Evolutionary conservation across 352 stramenopile species (phyloP), one percentile per base, ranked within the genome.

Genomic region (Saprolegnia parasitica): DNA sequence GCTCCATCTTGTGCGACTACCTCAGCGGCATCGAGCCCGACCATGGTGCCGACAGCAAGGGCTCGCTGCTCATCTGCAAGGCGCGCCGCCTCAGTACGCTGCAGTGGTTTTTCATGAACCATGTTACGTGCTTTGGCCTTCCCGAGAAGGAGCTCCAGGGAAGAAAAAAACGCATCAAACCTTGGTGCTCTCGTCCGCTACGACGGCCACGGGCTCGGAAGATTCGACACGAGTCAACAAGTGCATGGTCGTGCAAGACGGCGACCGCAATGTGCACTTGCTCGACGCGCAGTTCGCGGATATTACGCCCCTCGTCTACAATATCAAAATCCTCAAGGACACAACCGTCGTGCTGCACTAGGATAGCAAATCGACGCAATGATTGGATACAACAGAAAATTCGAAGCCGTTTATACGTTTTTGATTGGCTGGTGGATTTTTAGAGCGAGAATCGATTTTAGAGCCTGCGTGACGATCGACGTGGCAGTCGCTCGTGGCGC

Each of bases 91-190:
- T 70, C 29, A 63, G 63, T n/a, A 70, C 63, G 1, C 21, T 70
- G 18, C 63, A 70, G n/a, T 70, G 63, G 63, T 70, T 49, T 61
- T 70, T 70, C 4, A 60, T 61, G 46, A 63, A 42, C 49, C 63
- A 70, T 13, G 10, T 57, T 0, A 1, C 32, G 6, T 70, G 50
- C 42, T 67, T 67, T 67, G 61, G 39, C 0, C n/a, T 67, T 3
- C 61, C 40, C 15, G 61, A 67, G 32, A 67, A 67, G 26, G 61
- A 67, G 46, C 26, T 70, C 20, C 29, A 9, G 4, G 52, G 32
- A 9, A 60, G 62, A 21, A 70, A 60, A 47, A 24, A 56, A 16
- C 13, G 21, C 3, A 13, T 3, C 52, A 60, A 24, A 60, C 24
- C 4, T 26, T 4, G 1, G 52, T 9, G n/a, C 2, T n/a, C 3